Evolutionary conservation across 2,329 filamentous ascomycete species (phyloP), one percentile per base, ranked within the genome.

Genomic region (Colletotrichum orchidophilum): DNA sequence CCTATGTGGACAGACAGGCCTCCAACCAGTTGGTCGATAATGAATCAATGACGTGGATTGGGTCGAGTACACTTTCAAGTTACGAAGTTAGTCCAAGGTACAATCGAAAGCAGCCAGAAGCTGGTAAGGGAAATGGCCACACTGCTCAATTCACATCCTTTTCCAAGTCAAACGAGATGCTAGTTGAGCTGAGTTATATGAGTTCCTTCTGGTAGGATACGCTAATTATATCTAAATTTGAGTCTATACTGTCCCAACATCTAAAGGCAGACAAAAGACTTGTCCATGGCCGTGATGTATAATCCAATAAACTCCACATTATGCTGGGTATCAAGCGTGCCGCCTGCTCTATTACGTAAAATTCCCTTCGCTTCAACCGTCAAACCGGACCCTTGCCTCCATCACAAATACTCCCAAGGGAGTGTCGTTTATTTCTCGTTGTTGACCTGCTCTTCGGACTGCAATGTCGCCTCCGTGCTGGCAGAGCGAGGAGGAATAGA

Each of bases 381-480:
- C 29, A 18, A 33, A 5, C 11, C 31, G 3, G 42, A 12, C 5
- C 13, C 29, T n/a, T n/a, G 6, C 18, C 2, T 26, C 18, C 7
- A 6, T 33, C 27, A n/a, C n/a, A 18, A 21, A n/a, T n/a, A n/a
- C 2, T 12, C 5, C 13, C 18, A 8, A 7, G 21, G 5, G 3
- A 5, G 1, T 8, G 4, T n/a, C 15, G 12, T 33, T 39, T 46
- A 69, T 31, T 71, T 71, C 58, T 71, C 68, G 27, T 31, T 29
- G 11, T 52, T 54, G 18, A 39, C 15, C 13, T 71, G 53, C 35
- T 63, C 64, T 55, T 70, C 58, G 1, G 69, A 63, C 11, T 46
- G 58, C 21, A 68, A 27, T 2, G 64, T 71, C n/a, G 53, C 9
- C 29, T 71, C 69, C 1, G 64, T 63, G 53, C 69, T 71, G 15